Conservation (phyloP, 1,139 yeast species). For the Pichia sp. region DNA sequence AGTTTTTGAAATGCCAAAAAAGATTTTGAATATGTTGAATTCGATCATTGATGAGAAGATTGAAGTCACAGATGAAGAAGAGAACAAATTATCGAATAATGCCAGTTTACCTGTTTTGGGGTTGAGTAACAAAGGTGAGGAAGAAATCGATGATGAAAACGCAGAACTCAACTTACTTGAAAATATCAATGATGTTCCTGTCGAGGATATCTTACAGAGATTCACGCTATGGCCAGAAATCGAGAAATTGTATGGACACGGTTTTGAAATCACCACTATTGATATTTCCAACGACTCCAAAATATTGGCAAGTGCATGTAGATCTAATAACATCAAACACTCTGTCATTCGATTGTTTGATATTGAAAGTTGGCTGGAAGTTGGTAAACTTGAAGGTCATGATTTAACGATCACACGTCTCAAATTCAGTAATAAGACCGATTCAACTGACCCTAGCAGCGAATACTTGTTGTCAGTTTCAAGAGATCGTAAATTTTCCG, state of each 20-base stretch:
- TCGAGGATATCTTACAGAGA: slow-evolving; percentile 85
- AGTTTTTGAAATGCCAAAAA: slow-evolving; percentile 83
- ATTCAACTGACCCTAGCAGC: slow-evolving; percentile 13
- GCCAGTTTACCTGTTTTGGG: slow-evolving; percentile 94
- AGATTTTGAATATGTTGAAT: slow-evolving; percentile 56
- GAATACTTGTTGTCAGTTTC: slow-evolving; percentile 68
- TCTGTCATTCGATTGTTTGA: slow-evolving; percentile 79
- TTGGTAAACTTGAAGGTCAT: slow-evolving; percentile 51
- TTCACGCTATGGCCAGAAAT: slow-evolving; percentile 91
- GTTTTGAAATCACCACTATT: slow-evolving; percentile 82
- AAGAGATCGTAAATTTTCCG: slow-evolving; percentile 79
- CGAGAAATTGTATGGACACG: slow-evolving; percentile 95
- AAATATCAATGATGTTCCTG: slow-evolving; percentile 52
- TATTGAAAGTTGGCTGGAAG: slow-evolving; percentile 53
- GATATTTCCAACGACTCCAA: slow-evolving; percentile 61
- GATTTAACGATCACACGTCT: slow-evolving; percentile 79
- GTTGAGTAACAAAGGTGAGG: slow-evolving; percentile 81
- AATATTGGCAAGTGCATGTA: slow-evolving; percentile 83
- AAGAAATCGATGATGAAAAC: slow-evolving; percentile 32
- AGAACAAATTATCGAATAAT: slow-evolving; percentile 50
- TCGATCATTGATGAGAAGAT: slow-evolving; percentile 32
- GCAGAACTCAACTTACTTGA: slow-evolving; percentile 37
- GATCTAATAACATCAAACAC: slow-evolving; percentile 75
- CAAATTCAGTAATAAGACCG: slow-evolving; percentile 39
- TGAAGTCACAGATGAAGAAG: slow-evolving; percentile 26